Conservation (phyloP, 2,329 filamentous ascomycete species). For the Calonectria pseudoturangicola region DNA sequence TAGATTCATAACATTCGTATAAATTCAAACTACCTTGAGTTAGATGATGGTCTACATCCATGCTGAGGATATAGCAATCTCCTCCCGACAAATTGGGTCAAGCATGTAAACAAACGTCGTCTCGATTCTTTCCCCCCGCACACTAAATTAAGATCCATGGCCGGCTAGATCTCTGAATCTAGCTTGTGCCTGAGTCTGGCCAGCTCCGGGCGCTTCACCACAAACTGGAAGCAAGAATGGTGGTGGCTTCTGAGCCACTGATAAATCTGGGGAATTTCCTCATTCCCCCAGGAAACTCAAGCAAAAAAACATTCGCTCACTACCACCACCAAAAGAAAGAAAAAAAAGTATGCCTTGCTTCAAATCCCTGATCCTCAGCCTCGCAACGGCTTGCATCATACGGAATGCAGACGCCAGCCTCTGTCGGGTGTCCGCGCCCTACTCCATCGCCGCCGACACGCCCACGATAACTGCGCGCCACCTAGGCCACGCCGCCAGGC, state of each 20-base stretch:
- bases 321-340: not conserved
- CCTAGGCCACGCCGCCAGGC: not conserved
- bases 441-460: not conserved
- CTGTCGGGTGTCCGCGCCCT: not conserved
- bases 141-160: not conserved
- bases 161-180: not conserved
- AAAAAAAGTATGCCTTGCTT: not conserved
- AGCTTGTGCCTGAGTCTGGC: constrained; percentile 17
- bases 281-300: constrained; percentile 5
- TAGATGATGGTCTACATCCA: no score
- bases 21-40: not conserved
- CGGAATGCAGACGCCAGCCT: not conserved
- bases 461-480: not conserved
- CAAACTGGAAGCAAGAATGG: not conserved
- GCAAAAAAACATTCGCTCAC: not conserved
- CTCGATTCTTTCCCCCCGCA: not conserved
- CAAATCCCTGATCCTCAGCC: not conserved
- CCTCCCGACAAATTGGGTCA: not conserved
- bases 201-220: constrained; percentile 5
- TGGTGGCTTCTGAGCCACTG: constrained; percentile 21
- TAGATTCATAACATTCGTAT: not conserved
- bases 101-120: not conserved
- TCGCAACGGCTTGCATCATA: not conserved
- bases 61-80: no score
- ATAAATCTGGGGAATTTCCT: constrained; percentile 11